Conservation (phyloP, 306 rosid species). For the Mucuna pruriens region DNA sequence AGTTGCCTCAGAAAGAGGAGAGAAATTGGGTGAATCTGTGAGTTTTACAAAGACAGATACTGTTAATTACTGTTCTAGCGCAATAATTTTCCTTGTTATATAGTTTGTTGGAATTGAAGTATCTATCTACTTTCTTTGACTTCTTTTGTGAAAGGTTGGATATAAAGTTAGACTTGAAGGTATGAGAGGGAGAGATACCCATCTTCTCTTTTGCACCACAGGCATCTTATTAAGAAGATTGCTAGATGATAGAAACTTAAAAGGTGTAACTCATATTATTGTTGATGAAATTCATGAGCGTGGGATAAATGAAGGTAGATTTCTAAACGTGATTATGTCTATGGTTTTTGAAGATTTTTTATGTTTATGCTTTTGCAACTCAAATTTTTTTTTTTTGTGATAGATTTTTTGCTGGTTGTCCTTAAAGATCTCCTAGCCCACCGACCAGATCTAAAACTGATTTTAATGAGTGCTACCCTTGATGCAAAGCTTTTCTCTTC, state of each 20-base stretch:
- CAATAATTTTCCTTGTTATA: constrained; percentile 16
- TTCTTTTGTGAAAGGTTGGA: constrained; percentile 69
- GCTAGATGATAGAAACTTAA: constrained; percentile 84
- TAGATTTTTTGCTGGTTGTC: constrained; percentile 94
- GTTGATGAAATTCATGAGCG: constrained; percentile 99
- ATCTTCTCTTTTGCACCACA: constrained; percentile 95
- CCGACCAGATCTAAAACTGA: constrained; percentile 82
- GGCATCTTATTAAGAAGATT: constrained; percentile 95
- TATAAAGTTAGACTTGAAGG: constrained; percentile 98
- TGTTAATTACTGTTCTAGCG: not conserved
- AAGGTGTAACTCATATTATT: constrained; percentile 88
- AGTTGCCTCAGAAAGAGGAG: constrained; percentile 93
- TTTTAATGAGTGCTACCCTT: constrained; percentile 98
- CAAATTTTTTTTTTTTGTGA: constrained; percentile 38
- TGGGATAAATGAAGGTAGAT: constrained; percentile 95
- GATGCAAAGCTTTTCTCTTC: constrained; percentile 90
- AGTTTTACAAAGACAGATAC: constrained; percentile 49
- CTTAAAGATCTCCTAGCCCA: constrained; percentile 90
- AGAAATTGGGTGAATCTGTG: constrained; percentile 94
- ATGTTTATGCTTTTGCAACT: constrained; percentile 39
- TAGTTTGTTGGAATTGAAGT: constrained; percentile 2
- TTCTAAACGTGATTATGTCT: constrained; percentile 34
- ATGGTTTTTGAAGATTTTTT: constrained; percentile 41
- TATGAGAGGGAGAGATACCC: constrained; percentile 86
- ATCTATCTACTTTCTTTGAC: constrained; percentile 4